Percentiles rank a stretch among this genome's conserved stretches.
Evolutionary conservation across 257 asterid species (phyloP).

Genomic region (Anisodus tanguticus): DNA sequence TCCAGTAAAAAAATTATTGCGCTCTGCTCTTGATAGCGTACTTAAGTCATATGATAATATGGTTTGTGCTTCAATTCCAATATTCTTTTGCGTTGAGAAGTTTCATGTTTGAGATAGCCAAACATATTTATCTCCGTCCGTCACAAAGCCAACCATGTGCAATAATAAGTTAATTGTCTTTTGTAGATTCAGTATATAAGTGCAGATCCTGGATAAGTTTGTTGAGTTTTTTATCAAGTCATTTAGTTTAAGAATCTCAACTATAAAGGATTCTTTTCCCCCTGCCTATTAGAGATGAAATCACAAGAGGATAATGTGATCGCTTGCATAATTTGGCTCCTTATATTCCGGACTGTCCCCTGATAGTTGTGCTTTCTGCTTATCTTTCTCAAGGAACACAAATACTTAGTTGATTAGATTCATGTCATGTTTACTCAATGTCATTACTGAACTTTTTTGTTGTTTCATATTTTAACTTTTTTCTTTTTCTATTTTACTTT

Average conservation of each 20-base stretch:
- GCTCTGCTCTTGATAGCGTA: neutral
- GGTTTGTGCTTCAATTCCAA: neutral
- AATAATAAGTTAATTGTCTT: neutral
- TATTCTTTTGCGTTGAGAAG: neutral
- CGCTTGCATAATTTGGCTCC: neutral
- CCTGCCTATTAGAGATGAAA: constrained; percentile 1
- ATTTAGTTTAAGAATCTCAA: neutral
- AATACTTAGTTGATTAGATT: neutral
- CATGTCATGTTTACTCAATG: constrained; percentile 1
- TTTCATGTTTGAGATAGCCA: neutral
- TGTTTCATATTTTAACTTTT: neutral
- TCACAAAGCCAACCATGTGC: neutral
- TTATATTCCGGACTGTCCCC: neutral
- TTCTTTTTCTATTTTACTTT: constrained; percentile 21
- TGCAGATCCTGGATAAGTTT: neutral
- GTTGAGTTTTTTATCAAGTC: neutral
- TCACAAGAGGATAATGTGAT: neutral
- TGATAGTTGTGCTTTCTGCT: neutral
- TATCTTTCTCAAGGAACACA: neutral
- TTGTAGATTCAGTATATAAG: neutral
- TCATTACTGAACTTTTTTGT: neutral
- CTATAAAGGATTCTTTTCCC: neutral
- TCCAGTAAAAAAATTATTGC: neutral
- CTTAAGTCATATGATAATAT: constrained; percentile 10
- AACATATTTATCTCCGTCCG: neutral